Conservation (phyloP, 169 alveolate genomes). For the Neospora caninum region DNA sequence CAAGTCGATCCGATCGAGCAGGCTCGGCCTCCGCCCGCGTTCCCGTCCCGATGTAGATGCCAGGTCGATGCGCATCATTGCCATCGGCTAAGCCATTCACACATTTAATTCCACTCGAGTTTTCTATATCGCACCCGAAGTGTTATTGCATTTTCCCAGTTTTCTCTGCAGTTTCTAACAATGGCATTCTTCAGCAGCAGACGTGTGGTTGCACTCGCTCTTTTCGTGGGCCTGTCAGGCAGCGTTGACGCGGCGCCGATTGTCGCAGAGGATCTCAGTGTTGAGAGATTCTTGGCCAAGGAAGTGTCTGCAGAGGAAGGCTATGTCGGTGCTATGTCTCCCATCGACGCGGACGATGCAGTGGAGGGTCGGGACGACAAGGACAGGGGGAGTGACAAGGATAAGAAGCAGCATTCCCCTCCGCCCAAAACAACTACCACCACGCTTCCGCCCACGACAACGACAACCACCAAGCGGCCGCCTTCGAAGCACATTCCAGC, state of each 20-base stretch:
- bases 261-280: background rate
- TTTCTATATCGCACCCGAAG: background rate
- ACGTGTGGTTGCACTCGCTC: background rate
- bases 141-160: background rate
- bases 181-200: background rate
- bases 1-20: background rate
- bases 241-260: background rate
- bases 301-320: background rate
- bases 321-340: background rate
- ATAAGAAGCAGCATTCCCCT: background rate
- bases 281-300: background rate
- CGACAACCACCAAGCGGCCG: background rate
- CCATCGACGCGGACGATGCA: background rate
- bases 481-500: background rate
- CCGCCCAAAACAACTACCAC: conserved; percentile 1
- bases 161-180: background rate
- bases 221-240: background rate
- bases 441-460: background rate
- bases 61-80: background rate
- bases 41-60: background rate
- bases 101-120: background rate
- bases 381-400: background rate
- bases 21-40: background rate
- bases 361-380: background rate
- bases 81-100: background rate